Conservation (phyloP, 768 basidiomycete species). For the Trametes punicea region DNA sequence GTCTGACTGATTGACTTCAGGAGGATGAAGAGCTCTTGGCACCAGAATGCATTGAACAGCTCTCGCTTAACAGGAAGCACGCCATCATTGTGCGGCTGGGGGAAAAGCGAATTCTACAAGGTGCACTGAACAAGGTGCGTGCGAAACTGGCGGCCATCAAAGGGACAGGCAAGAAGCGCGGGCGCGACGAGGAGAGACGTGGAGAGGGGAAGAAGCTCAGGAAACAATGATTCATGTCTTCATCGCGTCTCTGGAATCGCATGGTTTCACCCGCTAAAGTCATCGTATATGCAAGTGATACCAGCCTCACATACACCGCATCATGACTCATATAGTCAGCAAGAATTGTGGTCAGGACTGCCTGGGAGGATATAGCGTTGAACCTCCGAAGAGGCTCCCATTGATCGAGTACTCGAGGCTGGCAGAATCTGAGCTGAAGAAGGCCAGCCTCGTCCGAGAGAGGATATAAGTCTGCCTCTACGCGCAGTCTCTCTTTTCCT, state of each 20-base stretch:
- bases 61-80: slow-evolving; percentile 47
- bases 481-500: background rate
- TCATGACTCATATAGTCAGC: too few relatives aligned
- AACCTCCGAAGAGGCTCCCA: too few relatives aligned
- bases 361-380: too few relatives aligned
- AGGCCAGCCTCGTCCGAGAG: background rate
- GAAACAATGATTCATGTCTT: background rate
- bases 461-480: background rate
- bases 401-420: background rate
- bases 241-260: too few relatives aligned
- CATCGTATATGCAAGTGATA: too few relatives aligned
- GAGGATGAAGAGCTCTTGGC: slow-evolving; percentile 48
- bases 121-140: slow-evolving; percentile 20
- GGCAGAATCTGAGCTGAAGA: background rate
- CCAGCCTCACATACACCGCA: too few relatives aligned
- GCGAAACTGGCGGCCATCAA: background rate
- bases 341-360: too few relatives aligned
- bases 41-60: slow-evolving; percentile 19
- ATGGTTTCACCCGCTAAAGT: too few relatives aligned
- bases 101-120: slow-evolving; percentile 67
- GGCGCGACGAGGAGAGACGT: slow-evolving; percentile 14
- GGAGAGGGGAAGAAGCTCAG: slow-evolving; percentile 19
- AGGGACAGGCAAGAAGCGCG: slow-evolving; percentile 11
- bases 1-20: slow-evolving; percentile 23
- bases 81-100: slow-evolving; percentile 75